Base-by-base conservation (phyloP, 2,329 filamentous ascomycete species). In the Hypoxylon rubiginosum region DNA sequence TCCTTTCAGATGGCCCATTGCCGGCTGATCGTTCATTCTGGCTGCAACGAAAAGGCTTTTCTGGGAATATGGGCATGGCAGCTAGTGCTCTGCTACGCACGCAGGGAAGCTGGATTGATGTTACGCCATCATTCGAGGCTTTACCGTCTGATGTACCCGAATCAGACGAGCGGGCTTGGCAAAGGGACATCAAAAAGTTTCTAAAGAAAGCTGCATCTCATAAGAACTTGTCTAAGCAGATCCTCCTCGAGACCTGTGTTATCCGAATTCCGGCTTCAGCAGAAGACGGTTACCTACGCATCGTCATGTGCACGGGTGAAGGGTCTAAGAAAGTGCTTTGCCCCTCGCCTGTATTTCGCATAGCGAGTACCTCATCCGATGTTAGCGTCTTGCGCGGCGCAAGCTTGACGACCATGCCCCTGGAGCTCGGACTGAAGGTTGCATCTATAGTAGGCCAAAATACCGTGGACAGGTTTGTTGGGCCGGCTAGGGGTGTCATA, bases 41-140 rank as follows among this genome's bases (percentile, higher is more conserved):
- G 88, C 79, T 92, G 26, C 90, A 92, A 78, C 84, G 84, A 63
- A 90, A 89, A 68, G 91, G 90, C 1, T 91, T 83, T 79, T 88
- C 88, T 0, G 91, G 91, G 4, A 89, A 90, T 72, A 84, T 89
- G 52, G 91, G 91, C 17, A 91, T 92, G 86, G 83, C 84, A 6
- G 79, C 89, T 28, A 91, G 90, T 74, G 86, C 89, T 0, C 76
- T 92, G 1, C 78, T 92, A 36, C 86, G 89, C 7, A 82, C 85
- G 0, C 86, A 83, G 11, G 82, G 83, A 7, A 82, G 80, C 71
- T 92, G 91, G 90, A 80, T 92, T 11, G 85, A 92, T 62, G 90
- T 92, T 2, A 92, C 91, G 0, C 91, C 91, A 0, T 80, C 80
- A 0, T 77, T 82, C 1, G 80, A 81, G 21, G 82, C 86, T 0